phyloP scores from a whole-genome alignment of 2,329 filamentous ascomycete genomes.

The Clarireedia sp. region DNA sequence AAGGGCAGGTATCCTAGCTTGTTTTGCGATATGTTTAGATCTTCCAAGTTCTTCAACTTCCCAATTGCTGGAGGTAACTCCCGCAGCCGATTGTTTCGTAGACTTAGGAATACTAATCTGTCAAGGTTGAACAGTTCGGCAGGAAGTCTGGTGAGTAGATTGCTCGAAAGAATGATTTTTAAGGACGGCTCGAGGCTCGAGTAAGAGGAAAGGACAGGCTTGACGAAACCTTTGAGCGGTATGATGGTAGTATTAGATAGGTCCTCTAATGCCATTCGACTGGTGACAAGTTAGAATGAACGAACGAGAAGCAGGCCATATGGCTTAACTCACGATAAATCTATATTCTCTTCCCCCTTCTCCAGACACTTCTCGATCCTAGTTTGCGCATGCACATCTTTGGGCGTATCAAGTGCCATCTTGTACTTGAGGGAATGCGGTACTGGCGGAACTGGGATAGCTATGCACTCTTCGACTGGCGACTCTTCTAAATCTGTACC shows the following conservation, averaged over 20 bases:
- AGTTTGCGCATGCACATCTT: conserved; percentile 30
- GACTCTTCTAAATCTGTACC: conserved; percentile 36
- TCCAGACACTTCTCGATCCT: conserved; percentile 49
- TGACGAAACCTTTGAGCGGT: conserved; percentile 45
- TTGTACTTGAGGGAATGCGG: background rate
- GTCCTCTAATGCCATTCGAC: conserved; percentile 33
- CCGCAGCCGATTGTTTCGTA: conserved; percentile 54
- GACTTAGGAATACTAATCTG: conserved; percentile 54
- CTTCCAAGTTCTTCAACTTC: conserved; percentile 48
- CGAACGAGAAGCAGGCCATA: background rate
- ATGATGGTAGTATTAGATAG: conserved; percentile 50
- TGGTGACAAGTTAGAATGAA: conserved; percentile 20
- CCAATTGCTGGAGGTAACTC: conserved; percentile 54
- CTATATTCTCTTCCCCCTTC: conserved; percentile 48
- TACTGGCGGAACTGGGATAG: background rate
- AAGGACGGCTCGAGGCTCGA: conserved; percentile 50
- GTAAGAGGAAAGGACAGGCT: conserved; percentile 32
- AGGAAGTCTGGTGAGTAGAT: conserved; percentile 49
- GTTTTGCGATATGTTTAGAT: conserved; percentile 62
- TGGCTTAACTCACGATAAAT: conserved; percentile 48
- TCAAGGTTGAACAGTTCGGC: conserved; percentile 53
- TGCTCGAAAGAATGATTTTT: conserved; percentile 53
- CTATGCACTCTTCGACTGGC: background rate
- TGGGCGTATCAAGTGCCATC: background rate
- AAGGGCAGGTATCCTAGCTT: conserved; percentile 48